phyloP scores from a whole-genome alignment of 306 rosid species.

The Cucurbita moschata region DNA sequence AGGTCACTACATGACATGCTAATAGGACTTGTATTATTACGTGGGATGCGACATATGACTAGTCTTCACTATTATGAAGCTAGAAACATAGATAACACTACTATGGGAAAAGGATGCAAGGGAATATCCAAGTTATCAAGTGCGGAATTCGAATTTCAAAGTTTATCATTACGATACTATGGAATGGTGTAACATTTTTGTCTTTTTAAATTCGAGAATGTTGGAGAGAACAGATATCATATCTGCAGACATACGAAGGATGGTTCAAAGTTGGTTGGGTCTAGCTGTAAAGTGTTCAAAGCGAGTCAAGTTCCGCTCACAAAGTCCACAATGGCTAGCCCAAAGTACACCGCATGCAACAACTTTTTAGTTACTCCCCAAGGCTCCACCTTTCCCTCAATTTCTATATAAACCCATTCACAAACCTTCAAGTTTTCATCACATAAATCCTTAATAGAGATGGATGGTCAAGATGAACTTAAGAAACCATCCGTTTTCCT shows the following conservation, averaged over 20 bases:
- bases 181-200: no score
- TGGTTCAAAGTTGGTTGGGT: neutral
- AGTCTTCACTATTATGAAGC: no score
- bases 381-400: neutral
- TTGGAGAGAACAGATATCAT: neutral
- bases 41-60: no score
- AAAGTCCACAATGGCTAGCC: slow-evolving; percentile 16
- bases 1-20: no score
- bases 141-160: no score
- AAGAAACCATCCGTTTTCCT: neutral
- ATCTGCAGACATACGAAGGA: no score
- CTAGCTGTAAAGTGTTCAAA: slow-evolving; percentile 19
- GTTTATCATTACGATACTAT: no score
- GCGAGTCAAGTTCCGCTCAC: slow-evolving; percentile 2
- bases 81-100: no score
- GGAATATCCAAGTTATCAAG: no score
- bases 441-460: neutral
- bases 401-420: neutral
- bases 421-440: neutral
- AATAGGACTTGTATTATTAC: no score
- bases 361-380: neutral
- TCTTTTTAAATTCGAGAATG: neutral
- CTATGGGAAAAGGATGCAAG: no score
- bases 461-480: neutral
- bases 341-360: neutral